Evolutionary conservation across 2,329 filamentous ascomycete genomes (phyloP).

Genomic region (Xylariomycetidae sp.): DNA sequence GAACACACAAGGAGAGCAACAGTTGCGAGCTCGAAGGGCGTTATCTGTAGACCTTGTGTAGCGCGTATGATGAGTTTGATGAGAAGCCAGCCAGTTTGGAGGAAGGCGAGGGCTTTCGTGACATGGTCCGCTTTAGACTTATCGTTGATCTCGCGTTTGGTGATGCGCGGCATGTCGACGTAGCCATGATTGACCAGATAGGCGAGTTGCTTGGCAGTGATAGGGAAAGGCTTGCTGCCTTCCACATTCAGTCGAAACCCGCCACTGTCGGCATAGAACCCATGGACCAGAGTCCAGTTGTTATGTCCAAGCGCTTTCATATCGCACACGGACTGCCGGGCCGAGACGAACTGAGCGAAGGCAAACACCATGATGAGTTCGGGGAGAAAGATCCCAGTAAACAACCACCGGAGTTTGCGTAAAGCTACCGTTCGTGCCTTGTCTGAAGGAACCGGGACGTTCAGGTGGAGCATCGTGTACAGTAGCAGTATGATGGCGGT

Average conservation of each 20-base stretch:
- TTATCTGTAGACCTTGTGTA: constrained; percentile 3
- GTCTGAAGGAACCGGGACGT: constrained; percentile 3
- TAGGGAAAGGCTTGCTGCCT: constrained; percentile 2
- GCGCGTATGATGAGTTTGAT: constrained; percentile 4
- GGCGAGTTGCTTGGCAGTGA: constrained; percentile 5
- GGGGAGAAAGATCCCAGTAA: constrained; percentile 5
- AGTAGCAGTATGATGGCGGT: constrained; percentile 3
- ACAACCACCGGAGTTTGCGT: constrained; percentile 5
- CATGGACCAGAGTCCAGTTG: constrained; percentile 5
- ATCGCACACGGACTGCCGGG: constrained; percentile 5
- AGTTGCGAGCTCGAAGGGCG: constrained; percentile 6
- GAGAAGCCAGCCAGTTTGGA: constrained; percentile 6
- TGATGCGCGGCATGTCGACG: constrained; percentile 6
- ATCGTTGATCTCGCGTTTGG: constrained; percentile 5
- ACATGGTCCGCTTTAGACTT: constrained; percentile 6
- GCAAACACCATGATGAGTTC: constrained; percentile 7
- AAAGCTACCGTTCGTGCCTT: neutral
- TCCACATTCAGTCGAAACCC: constrained; percentile 4
- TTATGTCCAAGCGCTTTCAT: constrained; percentile 2
- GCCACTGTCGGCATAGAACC: constrained; percentile 8
- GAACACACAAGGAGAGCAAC: constrained; percentile 4
- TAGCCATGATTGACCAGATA: constrained; percentile 4
- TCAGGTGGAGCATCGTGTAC: constrained; percentile 7
- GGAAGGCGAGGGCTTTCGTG: constrained; percentile 3
- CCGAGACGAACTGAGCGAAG: constrained; percentile 5